These are phyloP conservation scores for Podaxis rugospora DNA, from an alignment of 768 basidiomycete genomes.

Conservation along the genomic window DNA sequence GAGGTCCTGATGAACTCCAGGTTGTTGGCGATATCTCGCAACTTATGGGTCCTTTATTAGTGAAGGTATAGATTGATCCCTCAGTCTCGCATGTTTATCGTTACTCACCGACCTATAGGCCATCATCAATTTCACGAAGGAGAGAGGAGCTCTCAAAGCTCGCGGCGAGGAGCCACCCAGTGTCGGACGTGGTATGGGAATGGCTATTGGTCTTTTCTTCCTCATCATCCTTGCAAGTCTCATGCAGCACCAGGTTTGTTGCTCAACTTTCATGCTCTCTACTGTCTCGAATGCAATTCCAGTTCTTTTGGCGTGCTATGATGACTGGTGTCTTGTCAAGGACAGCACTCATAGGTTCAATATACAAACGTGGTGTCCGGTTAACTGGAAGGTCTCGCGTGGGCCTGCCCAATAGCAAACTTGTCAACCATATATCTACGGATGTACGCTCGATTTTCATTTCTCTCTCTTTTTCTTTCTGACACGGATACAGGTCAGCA, in stretches of 20 bases:
- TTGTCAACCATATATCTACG: constrained; percentile 60
- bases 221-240: constrained; percentile 49
- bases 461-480: background rate
- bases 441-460: constrained; percentile 41
- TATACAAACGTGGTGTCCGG: constrained; percentile 66
- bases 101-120: constrained; percentile 26
- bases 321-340: constrained; percentile 60
- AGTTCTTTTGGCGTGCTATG: constrained; percentile 75
- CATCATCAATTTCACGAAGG: constrained; percentile 59
- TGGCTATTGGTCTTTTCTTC: constrained; percentile 51
- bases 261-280: background rate
- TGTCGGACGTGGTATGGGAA: constrained; percentile 53
- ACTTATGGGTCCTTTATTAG: constrained; percentile 58
- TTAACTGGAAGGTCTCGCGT: constrained; percentile 65
- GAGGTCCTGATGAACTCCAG: constrained; percentile 23
- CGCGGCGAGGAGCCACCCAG: constrained; percentile 29
- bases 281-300: constrained; percentile 3
- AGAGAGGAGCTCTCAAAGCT: constrained; percentile 34
- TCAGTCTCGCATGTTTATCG: background rate
- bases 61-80: constrained; percentile 35
- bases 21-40: constrained; percentile 58
- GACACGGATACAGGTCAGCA: constrained; percentile 36
- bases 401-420: constrained; percentile 52
- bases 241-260: constrained; percentile 54
- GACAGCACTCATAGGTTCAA: constrained; percentile 60